Evolutionary conservation across 331 rosid genomes (phyloP).

Genomic region (Malus hybrid): DNA sequence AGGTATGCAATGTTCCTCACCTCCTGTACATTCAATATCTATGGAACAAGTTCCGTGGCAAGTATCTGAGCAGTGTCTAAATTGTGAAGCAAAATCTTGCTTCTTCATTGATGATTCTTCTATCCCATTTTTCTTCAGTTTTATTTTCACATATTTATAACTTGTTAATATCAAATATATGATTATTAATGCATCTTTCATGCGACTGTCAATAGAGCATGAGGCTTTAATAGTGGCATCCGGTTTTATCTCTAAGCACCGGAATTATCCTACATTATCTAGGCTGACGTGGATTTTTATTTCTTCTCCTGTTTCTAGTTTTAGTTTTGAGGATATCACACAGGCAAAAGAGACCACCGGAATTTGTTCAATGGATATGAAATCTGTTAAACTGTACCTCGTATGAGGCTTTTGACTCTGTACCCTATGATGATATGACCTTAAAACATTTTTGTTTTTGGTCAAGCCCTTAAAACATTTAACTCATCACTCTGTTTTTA

Average conservation of each 20-base stretch:
- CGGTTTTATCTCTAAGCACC: not conserved
- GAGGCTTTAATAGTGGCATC: not conserved
- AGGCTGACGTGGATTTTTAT: not conserved
- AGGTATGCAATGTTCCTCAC: conserved; percentile 26
- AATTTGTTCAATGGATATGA: not conserved
- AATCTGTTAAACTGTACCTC: not conserved
- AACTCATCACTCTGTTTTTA: not conserved
- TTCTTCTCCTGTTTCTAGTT: not conserved
- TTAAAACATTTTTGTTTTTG: not conserved
- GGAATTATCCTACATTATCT: not conserved
- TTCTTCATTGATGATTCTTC: not conserved
- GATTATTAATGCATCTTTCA: no score
- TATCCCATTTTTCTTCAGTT: not conserved
- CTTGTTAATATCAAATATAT: not conserved
- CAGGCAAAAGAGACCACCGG: not conserved
- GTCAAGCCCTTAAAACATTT: not conserved
- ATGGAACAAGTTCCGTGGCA: not conserved
- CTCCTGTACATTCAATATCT: not conserved
- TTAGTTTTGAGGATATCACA: not conserved
- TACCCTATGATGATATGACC: not conserved
- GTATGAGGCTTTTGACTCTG: not conserved
- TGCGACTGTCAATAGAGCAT: not conserved
- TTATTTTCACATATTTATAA: not conserved
- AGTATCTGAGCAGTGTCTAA: not conserved
- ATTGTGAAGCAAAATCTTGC: not conserved